Evolutionary conservation across 805 yeast species (phyloP), one percentile per base, ranked within the genome.

Genomic region (Candida schatavii): DNA sequence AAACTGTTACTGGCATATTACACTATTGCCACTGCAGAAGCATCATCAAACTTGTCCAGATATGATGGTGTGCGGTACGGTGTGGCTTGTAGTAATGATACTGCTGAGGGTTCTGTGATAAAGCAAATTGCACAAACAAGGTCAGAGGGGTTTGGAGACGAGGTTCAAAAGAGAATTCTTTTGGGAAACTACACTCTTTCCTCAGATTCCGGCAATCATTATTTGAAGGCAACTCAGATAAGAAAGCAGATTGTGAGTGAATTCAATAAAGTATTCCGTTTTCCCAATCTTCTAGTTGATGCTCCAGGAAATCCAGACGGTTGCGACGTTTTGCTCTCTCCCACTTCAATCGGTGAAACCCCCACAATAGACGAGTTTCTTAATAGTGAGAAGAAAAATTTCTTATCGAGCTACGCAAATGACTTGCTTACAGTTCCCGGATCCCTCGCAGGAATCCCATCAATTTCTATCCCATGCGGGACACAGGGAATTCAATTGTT

Each of bases 31-130:
- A 85, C 97, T 0, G 85, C 97, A 0, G 99, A 93, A 56, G 98
- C 97, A 0, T 83, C 95, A 0, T 91, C 98, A 0, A 93, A 93
- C 56, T 71, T 93, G 37, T 78, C 97, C 1, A 71, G 97, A 25
- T 93, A 76, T 56, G 99, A 93, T 62, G 99, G 99, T 2, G 68
- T 90, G 17, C 70, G 97, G 42, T 93, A 83, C 57, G 98, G 98
- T 0, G 62, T 55, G 42, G 68, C 85, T 29, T 68, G 75, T 1
- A 60, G 29, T 10, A 46, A 31, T 6, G 33, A 18, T n/a, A 33
- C 18, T 11, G 23, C 26, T 1, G 35, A 18, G 5, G 39, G 26
- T 5, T 17, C 52, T 1, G 45, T 48, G 4, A 22, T 37, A 2
- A 52, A 47, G 5, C 35, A 50, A 5, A 57, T 68, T 5, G 39